phyloP scores from a whole-genome alignment of 2,329 filamentous ascomycete genomes.

The Tolypocladium guangdongense region DNA sequence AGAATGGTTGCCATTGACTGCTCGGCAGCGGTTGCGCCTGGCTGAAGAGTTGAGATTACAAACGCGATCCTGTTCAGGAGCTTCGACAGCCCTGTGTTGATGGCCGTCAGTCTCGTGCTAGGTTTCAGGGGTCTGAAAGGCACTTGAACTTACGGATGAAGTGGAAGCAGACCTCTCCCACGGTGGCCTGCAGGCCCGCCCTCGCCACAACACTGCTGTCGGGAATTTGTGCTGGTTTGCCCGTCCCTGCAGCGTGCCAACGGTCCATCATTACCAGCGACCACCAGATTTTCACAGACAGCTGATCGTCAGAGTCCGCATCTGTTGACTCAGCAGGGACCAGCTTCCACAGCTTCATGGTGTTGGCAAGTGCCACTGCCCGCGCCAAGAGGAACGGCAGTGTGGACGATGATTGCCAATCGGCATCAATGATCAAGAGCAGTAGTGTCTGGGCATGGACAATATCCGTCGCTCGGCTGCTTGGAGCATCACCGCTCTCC shows the following conservation, averaged over 20 bases:
- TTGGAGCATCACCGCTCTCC: constrained; percentile 31
- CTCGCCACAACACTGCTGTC: constrained; percentile 50
- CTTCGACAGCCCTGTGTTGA: constrained; percentile 38
- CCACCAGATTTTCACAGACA: constrained; percentile 60
- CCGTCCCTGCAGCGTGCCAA: constrained; percentile 61
- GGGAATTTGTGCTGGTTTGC: constrained; percentile 50
- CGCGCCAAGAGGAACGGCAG: constrained; percentile 45
- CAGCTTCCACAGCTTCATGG: constrained; percentile 45
- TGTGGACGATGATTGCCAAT: constrained; percentile 38
- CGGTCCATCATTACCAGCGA: constrained; percentile 60
- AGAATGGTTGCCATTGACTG: constrained; percentile 21
- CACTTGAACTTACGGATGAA: constrained; percentile 46
- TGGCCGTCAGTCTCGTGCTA: neutral
- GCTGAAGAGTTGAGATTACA: constrained; percentile 24
- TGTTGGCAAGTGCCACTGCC: constrained; percentile 55
- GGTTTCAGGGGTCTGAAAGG: no score
- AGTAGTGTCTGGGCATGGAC: constrained; percentile 58
- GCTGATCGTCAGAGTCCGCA: constrained; percentile 48
- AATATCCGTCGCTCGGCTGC: constrained; percentile 31
- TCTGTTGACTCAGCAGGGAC: constrained; percentile 35
- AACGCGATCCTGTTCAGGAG: constrained; percentile 34
- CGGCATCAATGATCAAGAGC: constrained; percentile 54
- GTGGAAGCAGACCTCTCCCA: constrained; percentile 55
- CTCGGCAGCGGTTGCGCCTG: constrained; percentile 23
- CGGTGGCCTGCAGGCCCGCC: constrained; percentile 44